Percentiles rank a stretch among this genome's conserved stretches.
phyloP scores from a whole-genome alignment of 1,284 basidiomycete genomes.

The Neotropicomus parvogracilis region DNA sequence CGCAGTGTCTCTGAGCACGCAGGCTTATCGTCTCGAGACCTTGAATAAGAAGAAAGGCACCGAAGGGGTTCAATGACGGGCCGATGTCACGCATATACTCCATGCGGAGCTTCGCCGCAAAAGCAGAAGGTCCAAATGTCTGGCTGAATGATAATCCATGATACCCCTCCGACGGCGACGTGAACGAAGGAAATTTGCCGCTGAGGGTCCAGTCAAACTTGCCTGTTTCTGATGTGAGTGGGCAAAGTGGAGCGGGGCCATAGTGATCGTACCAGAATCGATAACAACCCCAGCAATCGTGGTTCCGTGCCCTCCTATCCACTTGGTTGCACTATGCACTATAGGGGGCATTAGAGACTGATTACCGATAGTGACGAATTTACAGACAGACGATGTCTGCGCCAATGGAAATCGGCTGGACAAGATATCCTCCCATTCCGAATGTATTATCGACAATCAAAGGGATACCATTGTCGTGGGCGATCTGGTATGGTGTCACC shows the following conservation, averaged over 20 bases:
- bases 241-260: neutral
- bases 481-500: too few species aligned
- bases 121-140: neutral
- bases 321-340: neutral
- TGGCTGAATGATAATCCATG: slow-evolving; percentile 51
- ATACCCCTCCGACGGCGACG: slow-evolving; percentile 79
- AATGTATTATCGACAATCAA: too few species aligned
- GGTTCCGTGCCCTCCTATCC: neutral
- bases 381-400: neutral
- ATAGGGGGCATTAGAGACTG: neutral
- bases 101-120: neutral
- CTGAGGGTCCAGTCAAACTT: slow-evolving; percentile 84
- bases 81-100: neutral
- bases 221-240: slow-evolving; percentile 37
- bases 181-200: slow-evolving; percentile 80
- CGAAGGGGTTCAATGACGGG: neutral
- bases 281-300: slow-evolving; percentile 50
- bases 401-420: neutral
- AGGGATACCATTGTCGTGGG: too few species aligned
- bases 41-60: neutral
- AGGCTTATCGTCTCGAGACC: neutral
- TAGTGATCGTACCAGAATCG: slow-evolving; percentile 53
- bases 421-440: neutral
- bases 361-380: neutral
- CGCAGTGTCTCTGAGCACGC: neutral